Evolutionary conservation across 1,139 yeast genomes (phyloP), one percentile per base, ranked within the genome.

Genomic region (Candida frijolesensis): DNA sequence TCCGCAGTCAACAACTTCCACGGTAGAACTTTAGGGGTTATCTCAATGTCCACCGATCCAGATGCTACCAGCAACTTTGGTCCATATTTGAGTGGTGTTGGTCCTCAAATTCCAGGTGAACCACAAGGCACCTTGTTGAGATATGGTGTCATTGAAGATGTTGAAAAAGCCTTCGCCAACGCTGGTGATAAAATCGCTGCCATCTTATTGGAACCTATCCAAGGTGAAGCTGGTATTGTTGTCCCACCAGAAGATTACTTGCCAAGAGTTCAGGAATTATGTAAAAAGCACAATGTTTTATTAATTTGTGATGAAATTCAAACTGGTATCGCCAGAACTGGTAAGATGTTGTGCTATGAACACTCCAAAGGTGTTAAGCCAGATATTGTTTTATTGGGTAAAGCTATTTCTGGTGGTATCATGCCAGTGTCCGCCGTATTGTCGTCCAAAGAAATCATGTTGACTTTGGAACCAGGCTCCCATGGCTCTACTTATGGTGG

Each of bases 401-500:
- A 92, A 75, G 99, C 98, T 55, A 83, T 92, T 58, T 87, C 96
- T 41, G 98, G 99, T 53, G 99, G 99, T 71, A 92, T 91, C 42
- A 70, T 89, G 56, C 97, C 98, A 30, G 96, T 91, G 22, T 87
- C 96, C 45, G 96, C 95, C 22, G 97, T 91, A 14, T 79, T 92
- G 58, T 87, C 97, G 2, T 88, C 96, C 35, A 84, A 77, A 62
- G 96, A 91, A 54, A 87, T 92, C 66, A 89, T 92, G 97, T 80
- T 85, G 58, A 85, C 92, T 59, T 82, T 92, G 62, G 90, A 89
- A 60, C 96, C 98, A 41, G 99, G 99, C 52, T 89, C 97, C 44
- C 98, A 92, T 70, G 99, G 98, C 48, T 92, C 97, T 43, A 92
- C 99, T 32, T 92, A 89, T 66, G 99, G 99, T 70, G 99, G 99